Evolutionary conservation across 352 stramenopile species (phyloP).

Genomic region (Aphanomyces astaci): DNA sequence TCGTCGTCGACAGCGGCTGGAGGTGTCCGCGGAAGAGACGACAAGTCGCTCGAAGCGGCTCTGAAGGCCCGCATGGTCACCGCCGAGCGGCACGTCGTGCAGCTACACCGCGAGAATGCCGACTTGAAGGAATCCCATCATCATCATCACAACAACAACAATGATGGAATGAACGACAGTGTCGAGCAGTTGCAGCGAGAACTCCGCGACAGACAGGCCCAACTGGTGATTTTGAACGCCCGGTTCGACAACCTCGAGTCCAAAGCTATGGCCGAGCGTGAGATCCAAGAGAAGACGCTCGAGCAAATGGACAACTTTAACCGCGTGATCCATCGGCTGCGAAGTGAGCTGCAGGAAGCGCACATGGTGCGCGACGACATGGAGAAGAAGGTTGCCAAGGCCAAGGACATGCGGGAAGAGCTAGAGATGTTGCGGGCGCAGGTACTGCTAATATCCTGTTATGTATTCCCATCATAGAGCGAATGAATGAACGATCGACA

Average conservation of each 20-base stretch:
- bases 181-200: slow-evolving; percentile 61
- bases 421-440: slow-evolving; percentile 59
- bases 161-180: slow-evolving; percentile 34
- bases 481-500: too few species aligned
- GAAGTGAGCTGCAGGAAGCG: slow-evolving; percentile 69
- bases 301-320: slow-evolving; percentile 88
- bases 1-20: too few species aligned
- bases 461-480: too few species aligned
- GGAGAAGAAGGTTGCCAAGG: slow-evolving; percentile 50
- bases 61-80: slow-evolving; percentile 63
- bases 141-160: slow-evolving; percentile 25
- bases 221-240: slow-evolving; percentile 78
- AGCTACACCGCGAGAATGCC: slow-evolving; percentile 64
- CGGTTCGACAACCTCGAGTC: slow-evolving; percentile 84
- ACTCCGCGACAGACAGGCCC: slow-evolving; percentile 68
- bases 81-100: slow-evolving; percentile 61
- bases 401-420: slow-evolving; percentile 74
- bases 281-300: slow-evolving; percentile 87
- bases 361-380: slow-evolving; percentile 71
- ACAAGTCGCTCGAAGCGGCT: slow-evolving; percentile 46
- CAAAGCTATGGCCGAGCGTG: slow-evolving; percentile 66
- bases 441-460: neutral
- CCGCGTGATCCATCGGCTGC: slow-evolving; percentile 82
- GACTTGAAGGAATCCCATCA: slow-evolving; percentile 30
- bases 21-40: neutral